Base-by-base conservation (phyloP, 352 stramenopile genomes). In the Aphanomyces invadans region DNA sequence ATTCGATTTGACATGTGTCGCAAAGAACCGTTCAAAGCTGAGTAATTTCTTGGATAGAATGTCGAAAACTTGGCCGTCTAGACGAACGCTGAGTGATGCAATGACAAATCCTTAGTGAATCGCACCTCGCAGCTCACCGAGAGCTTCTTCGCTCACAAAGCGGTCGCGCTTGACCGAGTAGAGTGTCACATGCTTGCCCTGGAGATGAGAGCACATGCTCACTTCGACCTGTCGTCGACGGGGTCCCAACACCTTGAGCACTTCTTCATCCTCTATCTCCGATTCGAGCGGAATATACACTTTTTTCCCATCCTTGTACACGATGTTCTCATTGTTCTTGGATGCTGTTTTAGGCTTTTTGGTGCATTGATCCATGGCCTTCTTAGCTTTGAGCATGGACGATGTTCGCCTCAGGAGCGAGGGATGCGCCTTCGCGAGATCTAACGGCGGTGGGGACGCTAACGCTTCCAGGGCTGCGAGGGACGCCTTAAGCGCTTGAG, bases 111-210 rank as follows among this genome's bases (percentile, higher is more conserved):
- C n/a, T n/a, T n/a, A n/a, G n/a, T n/a, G n/a, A n/a, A n/a, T n/a
- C 33, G 25, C 12, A 65, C 60, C 60, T 57, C 33, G 17, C 19
- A 67, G 49, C 19, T 31, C n/a, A 5, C 60, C 60, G 10, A 67
- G 31, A 28, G 60, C 23, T 19, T 59, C 29, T 3, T 36, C n/a
- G 7, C 38, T 33, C 26, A 67, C 17, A 44, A 67, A 44, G 23
- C 49, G 46, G n/a, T 67, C 60, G 23, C 60, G 45, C 46, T 67
- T 67, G 28, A 21, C 33, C 10, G 45, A 60, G 46, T 44, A 59
- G 17, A 67, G 5, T n/a, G 21, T 67, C n/a, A 67, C 26, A 23
- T 10, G 29, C 36, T 39, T 3, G 17, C 33, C 21, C n/a, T 57
- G 11, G 21, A 67, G 46, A 46, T 67, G 60, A 11, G 60, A 44